phyloP scores from a whole-genome alignment of 2,329 filamentous ascomycete species.

The Penicillium paneum region DNA sequence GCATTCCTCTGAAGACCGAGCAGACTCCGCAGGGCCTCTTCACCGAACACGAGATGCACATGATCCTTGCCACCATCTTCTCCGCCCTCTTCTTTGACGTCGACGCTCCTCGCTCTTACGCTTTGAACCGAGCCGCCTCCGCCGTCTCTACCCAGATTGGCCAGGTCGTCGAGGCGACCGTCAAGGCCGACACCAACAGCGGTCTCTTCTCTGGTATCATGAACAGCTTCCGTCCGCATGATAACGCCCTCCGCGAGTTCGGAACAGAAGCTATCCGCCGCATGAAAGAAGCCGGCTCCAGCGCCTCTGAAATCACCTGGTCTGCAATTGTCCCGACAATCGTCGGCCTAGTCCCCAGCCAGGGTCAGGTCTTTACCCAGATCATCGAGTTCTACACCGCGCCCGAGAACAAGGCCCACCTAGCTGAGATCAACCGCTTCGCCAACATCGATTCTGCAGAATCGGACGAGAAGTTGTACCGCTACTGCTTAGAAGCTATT shows the following conservation, averaged over 20 bases:
- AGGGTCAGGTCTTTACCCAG: slow-evolving; percentile 69
- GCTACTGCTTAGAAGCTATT: slow-evolving; percentile 69
- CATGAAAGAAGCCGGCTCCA: slow-evolving; percentile 62
- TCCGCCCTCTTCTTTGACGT: slow-evolving; percentile 63
- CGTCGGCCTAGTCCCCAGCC: slow-evolving; percentile 65
- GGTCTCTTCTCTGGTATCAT: slow-evolving; percentile 55
- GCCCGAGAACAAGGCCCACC: slow-evolving; percentile 52
- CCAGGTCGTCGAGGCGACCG: slow-evolving; percentile 60
- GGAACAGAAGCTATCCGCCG: slow-evolving; percentile 64
- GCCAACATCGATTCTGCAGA: slow-evolving; percentile 56
- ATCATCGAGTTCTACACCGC: slow-evolving; percentile 70
- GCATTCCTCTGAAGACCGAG: slow-evolving; percentile 55
- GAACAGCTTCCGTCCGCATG: slow-evolving; percentile 49
- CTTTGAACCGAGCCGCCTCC: slow-evolving; percentile 57
- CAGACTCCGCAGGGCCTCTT: slow-evolving; percentile 52
- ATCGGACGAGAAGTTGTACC: slow-evolving; percentile 62
- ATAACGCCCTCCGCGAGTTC: slow-evolving; percentile 59
- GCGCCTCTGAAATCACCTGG: slow-evolving; percentile 65
- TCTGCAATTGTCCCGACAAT: slow-evolving; percentile 67
- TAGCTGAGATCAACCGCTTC: slow-evolving; percentile 59
- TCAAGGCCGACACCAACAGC: slow-evolving; percentile 59
- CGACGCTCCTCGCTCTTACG: slow-evolving; percentile 65
- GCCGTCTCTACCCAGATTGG: slow-evolving; percentile 60
- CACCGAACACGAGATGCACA: slow-evolving; percentile 57
- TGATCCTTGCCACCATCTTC: slow-evolving; percentile 63